phyloP scores from a whole-genome alignment of 1,139 yeast genomes.

The Pichia sp. region DNA sequence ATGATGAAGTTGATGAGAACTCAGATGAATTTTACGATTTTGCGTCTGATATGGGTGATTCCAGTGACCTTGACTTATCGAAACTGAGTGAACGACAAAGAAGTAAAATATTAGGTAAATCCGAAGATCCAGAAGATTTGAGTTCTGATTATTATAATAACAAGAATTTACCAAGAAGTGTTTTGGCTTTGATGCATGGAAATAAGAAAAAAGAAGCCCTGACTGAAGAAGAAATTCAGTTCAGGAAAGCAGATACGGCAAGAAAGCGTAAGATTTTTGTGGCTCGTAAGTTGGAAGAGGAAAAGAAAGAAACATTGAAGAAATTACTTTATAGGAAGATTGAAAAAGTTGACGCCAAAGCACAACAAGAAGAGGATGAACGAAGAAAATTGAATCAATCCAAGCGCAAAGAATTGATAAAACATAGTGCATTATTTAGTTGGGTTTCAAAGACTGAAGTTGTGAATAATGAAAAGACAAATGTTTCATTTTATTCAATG shows the following conservation, averaged over 20 bases:
- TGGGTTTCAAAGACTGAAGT: conserved; percentile 28
- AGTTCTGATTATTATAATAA: conserved; percentile 11
- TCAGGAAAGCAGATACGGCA: conserved; percentile 81
- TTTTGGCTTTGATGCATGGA: conserved; percentile 29
- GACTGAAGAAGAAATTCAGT: conserved; percentile 77
- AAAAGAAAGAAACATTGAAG: conserved; percentile 84
- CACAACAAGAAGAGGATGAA: conserved; percentile 23
- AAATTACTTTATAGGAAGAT: conserved; percentile 81
- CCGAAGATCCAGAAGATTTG: conserved; percentile 23
- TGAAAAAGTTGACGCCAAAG: conserved; percentile 44
- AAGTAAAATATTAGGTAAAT: conserved; percentile 32
- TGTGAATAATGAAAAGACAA: conserved; percentile 10
- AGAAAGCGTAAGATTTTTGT: conserved; percentile 82
- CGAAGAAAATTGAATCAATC: conserved; percentile 17
- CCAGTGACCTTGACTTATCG: conserved; percentile 33
- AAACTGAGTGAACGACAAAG: conserved; percentile 60
- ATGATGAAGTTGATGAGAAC: conserved; percentile 4
- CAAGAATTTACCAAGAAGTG: conserved; percentile 19
- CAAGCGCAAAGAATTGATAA: conserved; percentile 29
- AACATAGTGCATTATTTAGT: conserved; percentile 42
- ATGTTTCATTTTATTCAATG: conserved; percentile 15
- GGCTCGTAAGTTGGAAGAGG: conserved; percentile 81
- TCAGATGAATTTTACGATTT: conserved; percentile 5
- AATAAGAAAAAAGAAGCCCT: conserved; percentile 38
- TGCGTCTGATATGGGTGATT: conserved; percentile 6